Evolutionary conservation across 208 protist species (phyloP).

Genomic region (Trypanosoma grayi): DNA sequence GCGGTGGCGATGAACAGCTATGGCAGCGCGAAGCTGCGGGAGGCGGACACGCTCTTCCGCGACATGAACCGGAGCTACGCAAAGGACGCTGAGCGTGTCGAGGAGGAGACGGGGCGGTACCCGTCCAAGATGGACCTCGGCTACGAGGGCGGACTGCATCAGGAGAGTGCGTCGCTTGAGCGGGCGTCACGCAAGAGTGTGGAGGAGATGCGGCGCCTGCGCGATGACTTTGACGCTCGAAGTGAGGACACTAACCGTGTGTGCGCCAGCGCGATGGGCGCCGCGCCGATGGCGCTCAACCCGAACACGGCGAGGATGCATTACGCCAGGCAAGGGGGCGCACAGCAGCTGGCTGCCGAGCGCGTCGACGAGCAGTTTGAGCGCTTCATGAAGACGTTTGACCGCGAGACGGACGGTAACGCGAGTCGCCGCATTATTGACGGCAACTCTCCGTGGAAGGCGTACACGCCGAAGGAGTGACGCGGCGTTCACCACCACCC

Average conservation of each 20-base stretch:
- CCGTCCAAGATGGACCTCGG: slow-evolving; percentile 84
- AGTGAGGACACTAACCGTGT: slow-evolving; percentile 23
- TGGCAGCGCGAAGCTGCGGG: slow-evolving; percentile 65
- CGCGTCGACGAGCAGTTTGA: slow-evolving; percentile 90
- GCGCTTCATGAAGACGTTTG: slow-evolving; percentile 81
- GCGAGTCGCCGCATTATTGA: slow-evolving; percentile 55
- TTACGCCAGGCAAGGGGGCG: slow-evolving; percentile 61
- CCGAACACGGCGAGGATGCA: slow-evolving; percentile 84
- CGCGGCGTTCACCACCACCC: too few relatives aligned
- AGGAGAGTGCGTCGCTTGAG: slow-evolving; percentile 51
- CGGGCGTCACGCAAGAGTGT: slow-evolving; percentile 43
- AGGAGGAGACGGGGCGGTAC: slow-evolving; percentile 42
- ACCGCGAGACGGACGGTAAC: slow-evolving; percentile 20
- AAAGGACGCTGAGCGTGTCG: slow-evolving; percentile 61
- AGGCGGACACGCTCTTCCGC: slow-evolving; percentile 60
- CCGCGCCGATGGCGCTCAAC: slow-evolving; percentile 44
- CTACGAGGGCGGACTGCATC: slow-evolving; percentile 73
- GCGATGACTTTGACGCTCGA: slow-evolving; percentile 30
- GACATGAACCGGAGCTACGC: slow-evolving; percentile 79
- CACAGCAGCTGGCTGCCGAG: slow-evolving; percentile 59
- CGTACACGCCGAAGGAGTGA: slow-evolving; percentile 52
- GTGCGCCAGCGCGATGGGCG: slow-evolving; percentile 14
- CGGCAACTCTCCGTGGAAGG: slow-evolving; percentile 80
- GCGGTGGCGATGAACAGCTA: slow-evolving; percentile 83
- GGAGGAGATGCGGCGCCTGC: slow-evolving; percentile 42